A percentile compares a stretch with the other conserved stretches of the same genome.
Conservation (phyloP, 129 eudicot genomes). For the Chrysanthemum seticuspe region DNA sequence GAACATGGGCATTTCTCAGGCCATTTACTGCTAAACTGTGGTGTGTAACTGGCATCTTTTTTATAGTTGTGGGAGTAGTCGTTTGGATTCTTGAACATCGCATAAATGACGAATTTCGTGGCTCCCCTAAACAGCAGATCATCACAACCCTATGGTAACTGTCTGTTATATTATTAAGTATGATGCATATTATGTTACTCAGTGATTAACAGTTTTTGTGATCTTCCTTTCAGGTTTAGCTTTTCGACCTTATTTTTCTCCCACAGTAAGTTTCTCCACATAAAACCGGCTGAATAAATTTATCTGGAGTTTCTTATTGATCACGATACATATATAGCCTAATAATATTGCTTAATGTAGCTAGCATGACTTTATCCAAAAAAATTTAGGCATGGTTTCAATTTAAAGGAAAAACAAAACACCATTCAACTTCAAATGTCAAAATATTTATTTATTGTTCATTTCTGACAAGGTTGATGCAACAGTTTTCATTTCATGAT, state of each 20-base stretch:
- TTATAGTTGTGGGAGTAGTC: slow-evolving; percentile 54
- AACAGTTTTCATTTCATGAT: background rate
- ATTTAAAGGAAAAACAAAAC: background rate
- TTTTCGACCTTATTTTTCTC: slow-evolving; percentile 68
- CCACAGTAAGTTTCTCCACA: slow-evolving; percentile 63
- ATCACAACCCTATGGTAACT: slow-evolving; percentile 63
- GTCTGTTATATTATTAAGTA: background rate
- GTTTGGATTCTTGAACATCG: slow-evolving; percentile 80
- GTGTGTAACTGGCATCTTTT: slow-evolving; percentile 49
- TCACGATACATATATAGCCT: too few relatives aligned
- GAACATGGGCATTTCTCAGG: slow-evolving; percentile 58
- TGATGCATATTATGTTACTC: slow-evolving; percentile 3
- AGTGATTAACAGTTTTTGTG: slow-evolving; percentile 17
- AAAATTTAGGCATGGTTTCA: background rate
- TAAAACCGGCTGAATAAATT: background rate
- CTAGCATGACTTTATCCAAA: background rate
- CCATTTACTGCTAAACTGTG: slow-evolving; percentile 57
- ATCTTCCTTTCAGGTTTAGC: slow-evolving; percentile 75
- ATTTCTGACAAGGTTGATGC: background rate
- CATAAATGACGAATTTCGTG: slow-evolving; percentile 70
- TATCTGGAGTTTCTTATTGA: too few relatives aligned
- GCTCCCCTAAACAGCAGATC: slow-evolving; percentile 60
- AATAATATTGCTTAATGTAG: background rate
- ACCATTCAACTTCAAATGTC: slow-evolving; percentile 2
- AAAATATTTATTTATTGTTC: background rate